A percentile compares a stretch with the other conserved stretches of the same genome.
Conservation (phyloP, 345 rosid species). For the Boechera divaricarpa region DNA sequence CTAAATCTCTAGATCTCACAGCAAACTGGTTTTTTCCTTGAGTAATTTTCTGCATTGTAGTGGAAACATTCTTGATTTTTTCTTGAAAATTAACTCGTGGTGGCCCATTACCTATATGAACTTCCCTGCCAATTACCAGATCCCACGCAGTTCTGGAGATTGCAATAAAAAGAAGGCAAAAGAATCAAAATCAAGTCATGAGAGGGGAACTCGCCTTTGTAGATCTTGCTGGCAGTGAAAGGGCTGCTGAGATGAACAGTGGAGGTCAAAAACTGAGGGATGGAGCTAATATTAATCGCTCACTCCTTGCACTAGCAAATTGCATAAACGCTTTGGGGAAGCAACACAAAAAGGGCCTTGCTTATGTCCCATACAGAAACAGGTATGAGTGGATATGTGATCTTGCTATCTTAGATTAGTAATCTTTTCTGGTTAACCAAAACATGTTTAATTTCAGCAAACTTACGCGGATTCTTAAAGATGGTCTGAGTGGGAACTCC, state of each 20-base stretch:
- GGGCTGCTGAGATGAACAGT: constrained; percentile 91
- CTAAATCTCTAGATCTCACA: constrained; percentile 11
- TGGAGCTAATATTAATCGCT: constrained; percentile 93
- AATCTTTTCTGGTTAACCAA: constrained; percentile 18
- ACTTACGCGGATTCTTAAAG: constrained; percentile 93
- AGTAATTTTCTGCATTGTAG: neutral
- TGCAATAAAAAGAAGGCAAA: constrained; percentile 78
- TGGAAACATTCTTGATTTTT: neutral
- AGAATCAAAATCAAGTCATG: constrained; percentile 75
- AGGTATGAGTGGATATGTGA: constrained; percentile 53
- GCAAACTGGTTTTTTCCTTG: neutral
- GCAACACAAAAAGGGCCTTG: constrained; percentile 96
- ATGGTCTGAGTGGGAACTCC: constrained; percentile 98
- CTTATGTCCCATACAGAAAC: constrained; percentile 95
- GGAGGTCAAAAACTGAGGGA: constrained; percentile 94
- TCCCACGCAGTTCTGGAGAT: constrained; percentile 96
- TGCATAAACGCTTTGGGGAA: constrained; percentile 96
- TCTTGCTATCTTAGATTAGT: constrained; percentile 13
- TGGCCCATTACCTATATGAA: constrained; percentile 14
- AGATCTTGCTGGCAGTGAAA: constrained; percentile 99
- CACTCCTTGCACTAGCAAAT: constrained; percentile 93
- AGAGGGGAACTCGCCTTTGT: constrained; percentile 95
- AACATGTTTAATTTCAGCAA: constrained; percentile 47
- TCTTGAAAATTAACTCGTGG: constrained; percentile 7
- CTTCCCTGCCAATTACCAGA: constrained; percentile 50